A percentile compares a stretch with the other conserved stretches of the same genome.
Evolutionary conservation across 345 rosid species (phyloP).

Genomic region (Excoecaria agallocha): DNA sequence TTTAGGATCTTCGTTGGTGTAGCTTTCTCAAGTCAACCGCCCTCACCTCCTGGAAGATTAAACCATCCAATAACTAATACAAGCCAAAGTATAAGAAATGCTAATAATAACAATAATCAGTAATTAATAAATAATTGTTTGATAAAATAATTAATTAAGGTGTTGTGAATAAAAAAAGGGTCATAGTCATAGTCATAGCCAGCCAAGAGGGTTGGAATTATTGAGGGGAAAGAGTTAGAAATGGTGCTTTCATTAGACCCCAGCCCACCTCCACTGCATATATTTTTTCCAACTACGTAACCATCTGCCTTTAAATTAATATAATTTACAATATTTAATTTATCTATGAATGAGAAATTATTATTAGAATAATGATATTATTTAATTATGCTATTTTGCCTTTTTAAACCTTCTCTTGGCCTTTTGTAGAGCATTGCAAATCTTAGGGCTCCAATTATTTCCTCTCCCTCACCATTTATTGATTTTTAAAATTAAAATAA

Average conservation of each 20-base stretch:
- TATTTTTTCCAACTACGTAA: constrained; percentile 22
- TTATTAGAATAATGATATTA: constrained; percentile 7
- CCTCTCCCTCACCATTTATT: neutral
- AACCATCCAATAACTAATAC: constrained; percentile 9
- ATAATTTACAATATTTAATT: constrained; percentile 11
- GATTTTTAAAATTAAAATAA: neutral
- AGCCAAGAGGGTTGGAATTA: constrained; percentile 33
- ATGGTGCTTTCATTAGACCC: constrained; percentile 33
- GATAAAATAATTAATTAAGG: too few relatives aligned
- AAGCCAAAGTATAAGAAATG: neutral
- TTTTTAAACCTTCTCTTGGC: neutral
- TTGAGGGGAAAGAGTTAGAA: constrained; percentile 47
- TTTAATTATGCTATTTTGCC: constrained; percentile 6
- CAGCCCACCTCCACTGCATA: constrained; percentile 11
- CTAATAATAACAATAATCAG: neutral
- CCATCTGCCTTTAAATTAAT: constrained; percentile 13
- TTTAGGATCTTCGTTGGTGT: constrained; percentile 22
- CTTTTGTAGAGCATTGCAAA: neutral
- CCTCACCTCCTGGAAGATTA: constrained; percentile 30
- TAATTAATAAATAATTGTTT: neutral
- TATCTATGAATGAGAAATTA: constrained; percentile 20
- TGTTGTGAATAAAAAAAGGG: neutral
- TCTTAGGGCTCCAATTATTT: constrained; percentile 32
- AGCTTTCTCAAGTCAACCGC: constrained; percentile 33
- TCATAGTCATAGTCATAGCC: constrained; percentile 39